These are phyloP conservation scores for Monotropa hypopitys DNA, from an alignment of 179 eudicot genomes.

Conservation along the genomic window DNA sequence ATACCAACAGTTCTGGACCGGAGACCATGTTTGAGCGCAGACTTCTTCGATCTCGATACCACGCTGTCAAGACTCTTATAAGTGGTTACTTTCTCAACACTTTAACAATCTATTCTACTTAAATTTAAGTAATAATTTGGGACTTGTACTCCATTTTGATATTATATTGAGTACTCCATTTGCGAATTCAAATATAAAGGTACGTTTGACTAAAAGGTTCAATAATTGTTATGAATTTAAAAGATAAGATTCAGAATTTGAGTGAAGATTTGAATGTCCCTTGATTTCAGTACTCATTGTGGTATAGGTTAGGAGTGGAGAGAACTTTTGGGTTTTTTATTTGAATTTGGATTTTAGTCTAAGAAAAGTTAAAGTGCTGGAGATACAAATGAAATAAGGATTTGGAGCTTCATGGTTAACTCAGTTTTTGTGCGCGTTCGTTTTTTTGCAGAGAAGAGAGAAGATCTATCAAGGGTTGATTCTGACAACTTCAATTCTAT, in stretches of 20 bases:
- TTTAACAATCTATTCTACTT: not conserved
- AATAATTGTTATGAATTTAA: not conserved
- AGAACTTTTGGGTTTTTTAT: not conserved
- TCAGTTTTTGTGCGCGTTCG: not conserved
- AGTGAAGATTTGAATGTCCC: not conserved
- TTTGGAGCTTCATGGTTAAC: not conserved
- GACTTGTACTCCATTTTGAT: not conserved
- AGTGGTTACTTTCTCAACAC: conserved; percentile 24
- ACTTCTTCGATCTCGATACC: conserved; percentile 59
- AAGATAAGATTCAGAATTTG: not conserved
- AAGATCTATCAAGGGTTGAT: conserved; percentile 41
- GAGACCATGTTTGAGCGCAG: conserved; percentile 35
- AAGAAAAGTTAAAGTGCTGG: too few relatives aligned
- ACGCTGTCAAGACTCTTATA: conserved; percentile 51
- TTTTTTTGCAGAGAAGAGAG: conserved; percentile 47
- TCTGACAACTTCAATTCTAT: conserved; percentile 43
- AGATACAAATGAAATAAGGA: too few relatives aligned
- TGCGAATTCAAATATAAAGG: too few relatives aligned
- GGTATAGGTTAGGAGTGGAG: not conserved
- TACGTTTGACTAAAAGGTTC: not conserved
- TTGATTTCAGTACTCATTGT: not conserved
- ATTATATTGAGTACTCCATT: too few relatives aligned
- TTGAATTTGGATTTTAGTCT: too few relatives aligned
- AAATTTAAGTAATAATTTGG: not conserved
- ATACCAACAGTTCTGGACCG: not conserved